phyloP scores from a whole-genome alignment of 2,329 filamentous ascomycete species.

The Thielaviopsis punctulata region DNA sequence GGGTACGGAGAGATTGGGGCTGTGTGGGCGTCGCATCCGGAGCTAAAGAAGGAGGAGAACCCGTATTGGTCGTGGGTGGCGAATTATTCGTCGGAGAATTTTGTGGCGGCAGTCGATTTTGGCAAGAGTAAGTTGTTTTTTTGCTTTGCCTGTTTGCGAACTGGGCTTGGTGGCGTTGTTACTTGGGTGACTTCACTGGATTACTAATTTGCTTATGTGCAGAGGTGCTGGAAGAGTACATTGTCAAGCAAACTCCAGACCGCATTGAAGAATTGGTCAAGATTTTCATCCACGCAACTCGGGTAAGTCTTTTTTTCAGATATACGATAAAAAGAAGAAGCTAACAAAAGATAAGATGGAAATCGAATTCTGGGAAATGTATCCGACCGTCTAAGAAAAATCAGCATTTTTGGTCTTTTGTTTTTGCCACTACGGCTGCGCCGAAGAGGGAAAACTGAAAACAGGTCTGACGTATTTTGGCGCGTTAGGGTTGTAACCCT shows the following conservation, averaged over 20 bases:
- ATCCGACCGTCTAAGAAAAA: slow-evolving; percentile 20
- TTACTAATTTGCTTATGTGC: background rate
- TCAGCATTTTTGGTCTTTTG: background rate
- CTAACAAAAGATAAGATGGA: slow-evolving; percentile 25
- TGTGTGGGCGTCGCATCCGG: slow-evolving; percentile 45
- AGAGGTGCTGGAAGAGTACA: slow-evolving; percentile 63
- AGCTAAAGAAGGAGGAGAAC: slow-evolving; percentile 47
- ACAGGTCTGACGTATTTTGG: background rate
- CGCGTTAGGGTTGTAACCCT: background rate
- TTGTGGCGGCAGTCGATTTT: slow-evolving; percentile 48
- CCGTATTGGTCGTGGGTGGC: slow-evolving; percentile 82
- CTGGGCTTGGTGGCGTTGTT: background rate
- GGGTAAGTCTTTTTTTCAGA: slow-evolving; percentile 30
- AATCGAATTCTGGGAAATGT: slow-evolving; percentile 39
- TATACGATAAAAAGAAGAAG: background rate
- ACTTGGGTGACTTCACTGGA: too few relatives aligned
- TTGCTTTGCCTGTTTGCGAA: background rate
- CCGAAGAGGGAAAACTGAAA: background rate
- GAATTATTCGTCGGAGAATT: slow-evolving; percentile 73
- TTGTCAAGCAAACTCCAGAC: slow-evolving; percentile 51
- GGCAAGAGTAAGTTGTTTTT: slow-evolving; percentile 41
- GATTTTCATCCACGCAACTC: slow-evolving; percentile 78
- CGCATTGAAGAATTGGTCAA: slow-evolving; percentile 67
- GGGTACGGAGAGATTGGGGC: slow-evolving; percentile 70
- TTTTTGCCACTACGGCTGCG: background rate